Percentiles rank a stretch among this genome's conserved stretches.
Conservation (phyloP, 179 eudicot genomes). For the Sideroxylon spinosum region DNA sequence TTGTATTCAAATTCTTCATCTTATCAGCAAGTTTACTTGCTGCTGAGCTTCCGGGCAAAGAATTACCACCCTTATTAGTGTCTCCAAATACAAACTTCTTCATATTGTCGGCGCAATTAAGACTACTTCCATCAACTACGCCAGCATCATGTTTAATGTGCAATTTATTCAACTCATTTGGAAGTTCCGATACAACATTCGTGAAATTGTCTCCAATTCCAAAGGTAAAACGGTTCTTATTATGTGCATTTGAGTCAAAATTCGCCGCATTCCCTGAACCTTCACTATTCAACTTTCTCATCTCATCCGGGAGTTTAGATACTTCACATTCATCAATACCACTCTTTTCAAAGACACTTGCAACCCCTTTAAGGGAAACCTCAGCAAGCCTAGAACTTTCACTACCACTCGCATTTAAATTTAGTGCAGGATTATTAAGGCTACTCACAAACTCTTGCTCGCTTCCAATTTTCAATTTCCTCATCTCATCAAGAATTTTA, state of each 20-base stretch:
- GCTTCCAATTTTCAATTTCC: slow-evolving; percentile 30
- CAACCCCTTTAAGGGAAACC: slow-evolving; percentile 5
- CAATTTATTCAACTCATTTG: slow-evolving; percentile 56
- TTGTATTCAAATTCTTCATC: slow-evolving; percentile 44
- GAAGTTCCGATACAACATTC: slow-evolving; percentile 30
- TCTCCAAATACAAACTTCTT: slow-evolving; percentile 34
- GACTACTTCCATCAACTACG: slow-evolving; percentile 20
- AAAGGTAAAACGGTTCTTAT: slow-evolving; percentile 8
- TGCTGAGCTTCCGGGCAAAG: slow-evolving; percentile 29
- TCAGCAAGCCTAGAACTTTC: slow-evolving; percentile 9
- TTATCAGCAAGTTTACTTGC: slow-evolving; percentile 35
- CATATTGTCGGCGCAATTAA: slow-evolving; percentile 18
- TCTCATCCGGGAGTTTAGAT: slow-evolving; percentile 34
- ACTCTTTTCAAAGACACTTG: slow-evolving; percentile 13
- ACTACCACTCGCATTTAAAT: slow-evolving; percentile 14
- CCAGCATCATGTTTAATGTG: slow-evolving; percentile 40
- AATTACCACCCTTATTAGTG: slow-evolving; percentile 22
- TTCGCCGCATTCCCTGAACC: slow-evolving; percentile 19
- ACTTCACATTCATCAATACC: slow-evolving; percentile 21
- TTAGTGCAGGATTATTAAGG: neutral
- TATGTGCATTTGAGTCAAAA: slow-evolving; percentile 13
- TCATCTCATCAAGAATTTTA: slow-evolving; percentile 46
- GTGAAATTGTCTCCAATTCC: neutral
- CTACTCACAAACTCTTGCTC: slow-evolving; percentile 1
- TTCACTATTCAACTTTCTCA: slow-evolving; percentile 30